These are phyloP conservation scores for Grigorovia transvaalensis DNA, from an alignment of 805 yeast genomes.

Conservation along the genomic window DNA sequence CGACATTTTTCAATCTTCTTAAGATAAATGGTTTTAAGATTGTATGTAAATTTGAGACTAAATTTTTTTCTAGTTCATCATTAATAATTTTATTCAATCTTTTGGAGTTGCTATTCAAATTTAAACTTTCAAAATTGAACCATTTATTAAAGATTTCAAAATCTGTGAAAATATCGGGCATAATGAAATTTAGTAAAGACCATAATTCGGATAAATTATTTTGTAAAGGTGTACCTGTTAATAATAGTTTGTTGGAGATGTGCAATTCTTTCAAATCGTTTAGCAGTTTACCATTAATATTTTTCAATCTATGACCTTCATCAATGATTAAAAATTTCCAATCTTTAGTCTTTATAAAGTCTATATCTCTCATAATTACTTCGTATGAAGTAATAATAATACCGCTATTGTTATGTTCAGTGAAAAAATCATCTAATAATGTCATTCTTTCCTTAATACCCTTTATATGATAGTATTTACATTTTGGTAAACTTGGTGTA, in stretches of 20 bases:
- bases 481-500: slow-evolving; percentile 57
- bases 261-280: slow-evolving; percentile 55
- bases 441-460: slow-evolving; percentile 31
- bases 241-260: slow-evolving; percentile 60
- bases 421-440: slow-evolving; percentile 34
- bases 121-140: slow-evolving; percentile 71
- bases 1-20: slow-evolving; percentile 70
- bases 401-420: slow-evolving; percentile 28
- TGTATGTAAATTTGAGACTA: slow-evolving; percentile 72
- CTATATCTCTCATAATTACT: slow-evolving; percentile 58
- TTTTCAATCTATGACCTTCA: slow-evolving; percentile 91
- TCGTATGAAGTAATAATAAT: slow-evolving; percentile 79
- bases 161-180: slow-evolving; percentile 90
- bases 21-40: slow-evolving; percentile 81
- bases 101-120: slow-evolving; percentile 27
- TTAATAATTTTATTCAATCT: slow-evolving; percentile 39
- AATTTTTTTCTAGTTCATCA: slow-evolving; percentile 44
- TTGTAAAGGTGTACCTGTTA: slow-evolving; percentile 96
- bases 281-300: slow-evolving; percentile 67
- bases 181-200: slow-evolving; percentile 81
- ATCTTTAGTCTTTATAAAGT: slow-evolving; percentile 37
- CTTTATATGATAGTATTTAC: slow-evolving; percentile 56
- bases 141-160: slow-evolving; percentile 82
- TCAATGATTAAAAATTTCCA: slow-evolving; percentile 90
- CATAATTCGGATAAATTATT: slow-evolving; percentile 84